phyloP scores from a whole-genome alignment of 306 rosid species.

The Acacia crassicarpa region DNA sequence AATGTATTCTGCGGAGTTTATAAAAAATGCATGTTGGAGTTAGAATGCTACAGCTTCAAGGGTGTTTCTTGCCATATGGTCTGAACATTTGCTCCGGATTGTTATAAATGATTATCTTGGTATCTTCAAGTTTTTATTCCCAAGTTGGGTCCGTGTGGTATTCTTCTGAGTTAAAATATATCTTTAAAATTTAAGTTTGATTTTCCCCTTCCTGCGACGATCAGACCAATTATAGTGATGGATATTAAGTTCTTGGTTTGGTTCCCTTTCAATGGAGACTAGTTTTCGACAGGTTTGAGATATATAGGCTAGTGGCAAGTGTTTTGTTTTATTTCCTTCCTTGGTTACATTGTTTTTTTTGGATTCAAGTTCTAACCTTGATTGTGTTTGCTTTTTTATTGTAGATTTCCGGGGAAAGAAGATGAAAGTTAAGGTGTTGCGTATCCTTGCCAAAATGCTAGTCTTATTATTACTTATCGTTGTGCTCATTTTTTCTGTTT shows the following conservation, averaged over 20 bases:
- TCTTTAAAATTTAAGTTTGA: neutral
- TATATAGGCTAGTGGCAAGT: neutral
- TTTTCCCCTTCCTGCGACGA: neutral
- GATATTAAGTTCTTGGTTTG: neutral
- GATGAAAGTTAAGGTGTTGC: conserved; percentile 62
- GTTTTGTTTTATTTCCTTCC: neutral
- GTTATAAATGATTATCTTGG: neutral
- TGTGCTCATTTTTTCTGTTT: neutral
- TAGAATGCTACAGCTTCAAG: neutral
- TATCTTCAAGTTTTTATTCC: neutral
- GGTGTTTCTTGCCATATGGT: neutral
- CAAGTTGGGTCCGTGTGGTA: neutral
- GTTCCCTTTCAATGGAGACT: neutral
- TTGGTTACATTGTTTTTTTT: neutral
- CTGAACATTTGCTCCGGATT: neutral
- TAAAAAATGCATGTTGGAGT: neutral
- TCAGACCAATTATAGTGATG: neutral
- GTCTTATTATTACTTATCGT: neutral
- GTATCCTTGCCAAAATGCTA: conserved; percentile 42
- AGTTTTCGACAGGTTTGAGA: neutral
- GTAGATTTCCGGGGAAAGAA: neutral
- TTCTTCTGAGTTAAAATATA: neutral
- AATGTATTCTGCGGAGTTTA: neutral
- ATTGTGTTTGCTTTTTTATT: neutral
- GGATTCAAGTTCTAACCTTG: neutral